Evolutionary conservation across 2,329 filamentous ascomycete species (phyloP), one percentile per base, ranked within the genome.

Genomic region (Talaromyces islandicus): DNA sequence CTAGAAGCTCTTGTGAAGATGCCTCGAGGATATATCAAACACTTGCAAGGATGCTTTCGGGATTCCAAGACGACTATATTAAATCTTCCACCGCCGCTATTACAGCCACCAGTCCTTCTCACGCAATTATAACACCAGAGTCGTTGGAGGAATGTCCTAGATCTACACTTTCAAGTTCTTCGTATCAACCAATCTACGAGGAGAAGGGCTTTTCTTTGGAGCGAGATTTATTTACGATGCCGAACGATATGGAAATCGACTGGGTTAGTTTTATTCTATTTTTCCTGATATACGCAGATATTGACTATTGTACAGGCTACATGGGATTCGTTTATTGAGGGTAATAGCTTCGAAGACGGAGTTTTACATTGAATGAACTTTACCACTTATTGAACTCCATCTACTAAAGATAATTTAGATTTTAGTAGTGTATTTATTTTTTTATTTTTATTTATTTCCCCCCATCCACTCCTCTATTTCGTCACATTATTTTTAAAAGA

Each of bases 251-350:
- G 57, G 27, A 60, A 35, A 57, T 62, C 60, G 57, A 62, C 29
- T 62, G 57, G 60, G 60, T 62, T 29, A 24, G 60, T 60, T 30
- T 57, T 14, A n/a, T 25, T 35, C 12, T 17, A 4, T 35, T 4
- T 14, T 35, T 17, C 12, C 11, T 17, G 12, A 12, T 14, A 7
- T 14, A 35, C 3, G 25, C 17, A 6, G 53, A 29, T 60, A 57
- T 21, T 62, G 29, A 62, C 29, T 41, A 19, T 25, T 3, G n/a
- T 11, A 21, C 10, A 62, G 60, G 29, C 46, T 48, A 53, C 57
- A 17, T 62, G 60, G 60, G 60, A 60, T 60, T 46, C 57, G 19
- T 59, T 62, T 17, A 57, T 62, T 17, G 60, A 62, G 27, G 46
- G 43, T n/a, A 38, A 35, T 7, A 54, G 35, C 24, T 60, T 62